Base-by-base conservation (phyloP, 345 rosid species). In the Brassica rapa region DNA sequence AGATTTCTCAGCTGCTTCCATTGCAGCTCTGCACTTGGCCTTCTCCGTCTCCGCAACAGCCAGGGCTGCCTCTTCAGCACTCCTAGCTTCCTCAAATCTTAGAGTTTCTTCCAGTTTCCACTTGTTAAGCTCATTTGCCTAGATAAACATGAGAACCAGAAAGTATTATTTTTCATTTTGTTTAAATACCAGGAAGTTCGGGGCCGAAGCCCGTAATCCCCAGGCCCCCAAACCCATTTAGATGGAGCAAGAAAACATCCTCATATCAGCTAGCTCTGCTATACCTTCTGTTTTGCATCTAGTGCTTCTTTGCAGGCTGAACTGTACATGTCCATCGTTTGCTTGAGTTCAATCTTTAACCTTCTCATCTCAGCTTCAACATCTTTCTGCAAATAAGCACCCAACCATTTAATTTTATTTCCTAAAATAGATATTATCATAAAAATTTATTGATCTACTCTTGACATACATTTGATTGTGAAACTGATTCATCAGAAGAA, bases 281-380 rank as follows among this genome's bases (percentile, higher is more conserved):
- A 57, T 1, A 94, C 98, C 92, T 85, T 87, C 74, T 74, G 84
- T 78, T 92, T 90, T 37, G 94, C 93, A 4, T 82, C 70, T 15
- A 94, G 86, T 72, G 98, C 97, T 87, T 92, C 97, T 84, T 88
- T 88, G 85, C 98, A 92, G 66, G 97, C 97, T 72, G 86, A 82
- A 82, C 92, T 87, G 61, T 92, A 94, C 97, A 94, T 85, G 69
- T 90, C 94, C 86, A 92, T 90, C 59, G 98, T 94, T 85, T 92
- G 98, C 83, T 79, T 92, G 62, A 94, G 94, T 69, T 94, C 97
- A 77, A 87, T 84, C 89, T 86, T 90, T 69, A 94, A 80, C 77
- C 92, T 92, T 84, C 81, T 88, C 98, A 94, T 92, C 85, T 94
- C 98, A 12, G 82, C 90, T 85, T 92, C 97, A 53, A 90, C 11